Conservation (phyloP, 1,284 basidiomycete genomes). For the Ceratobasidium sp. region DNA sequence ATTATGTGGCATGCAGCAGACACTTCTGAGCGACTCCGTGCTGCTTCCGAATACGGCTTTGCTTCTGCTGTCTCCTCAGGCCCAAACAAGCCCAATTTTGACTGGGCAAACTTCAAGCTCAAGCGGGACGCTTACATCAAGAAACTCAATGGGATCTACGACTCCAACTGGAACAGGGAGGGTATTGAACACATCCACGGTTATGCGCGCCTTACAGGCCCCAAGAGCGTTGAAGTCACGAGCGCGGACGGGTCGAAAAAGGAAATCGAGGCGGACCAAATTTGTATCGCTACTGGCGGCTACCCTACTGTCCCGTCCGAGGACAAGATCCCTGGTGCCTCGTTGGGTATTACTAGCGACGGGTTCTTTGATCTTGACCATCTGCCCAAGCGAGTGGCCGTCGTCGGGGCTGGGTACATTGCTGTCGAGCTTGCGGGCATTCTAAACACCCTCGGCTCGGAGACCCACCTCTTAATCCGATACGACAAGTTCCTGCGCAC, state of each 20-base stretch:
- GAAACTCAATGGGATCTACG: constrained; percentile 92
- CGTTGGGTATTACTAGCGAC: constrained; percentile 91
- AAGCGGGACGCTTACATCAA: constrained; percentile 97
- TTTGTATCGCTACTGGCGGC: constrained; percentile 90
- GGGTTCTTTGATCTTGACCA: constrained; percentile 94
- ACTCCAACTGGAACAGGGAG: constrained; percentile 87
- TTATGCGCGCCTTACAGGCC: constrained; percentile 75
- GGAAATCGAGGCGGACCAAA: constrained; percentile 75
- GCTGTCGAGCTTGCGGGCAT: constrained; percentile 94
- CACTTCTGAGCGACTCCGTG: constrained; percentile 79
- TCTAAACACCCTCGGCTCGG: constrained; percentile 85
- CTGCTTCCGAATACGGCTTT: constrained; percentile 83
- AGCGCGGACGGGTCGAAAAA: constrained; percentile 71
- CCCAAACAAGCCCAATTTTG: constrained; percentile 71
- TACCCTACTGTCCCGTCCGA: constrained; percentile 84
- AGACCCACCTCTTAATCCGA: constrained; percentile 93
- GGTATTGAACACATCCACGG: constrained; percentile 90
- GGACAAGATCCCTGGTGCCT: constrained; percentile 86
- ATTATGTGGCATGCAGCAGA: constrained; percentile 99
- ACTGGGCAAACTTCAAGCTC: constrained; percentile 92
- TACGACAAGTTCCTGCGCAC: constrained; percentile 89
- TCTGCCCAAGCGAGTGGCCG: constrained; percentile 92
- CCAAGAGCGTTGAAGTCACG: constrained; percentile 74
- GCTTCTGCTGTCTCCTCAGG: constrained; percentile 56
- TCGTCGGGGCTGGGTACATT: constrained; percentile 98